Base-by-base conservation (phyloP, 2,329 filamentous ascomycete genomes). In the Dactylellina sp. region DNA sequence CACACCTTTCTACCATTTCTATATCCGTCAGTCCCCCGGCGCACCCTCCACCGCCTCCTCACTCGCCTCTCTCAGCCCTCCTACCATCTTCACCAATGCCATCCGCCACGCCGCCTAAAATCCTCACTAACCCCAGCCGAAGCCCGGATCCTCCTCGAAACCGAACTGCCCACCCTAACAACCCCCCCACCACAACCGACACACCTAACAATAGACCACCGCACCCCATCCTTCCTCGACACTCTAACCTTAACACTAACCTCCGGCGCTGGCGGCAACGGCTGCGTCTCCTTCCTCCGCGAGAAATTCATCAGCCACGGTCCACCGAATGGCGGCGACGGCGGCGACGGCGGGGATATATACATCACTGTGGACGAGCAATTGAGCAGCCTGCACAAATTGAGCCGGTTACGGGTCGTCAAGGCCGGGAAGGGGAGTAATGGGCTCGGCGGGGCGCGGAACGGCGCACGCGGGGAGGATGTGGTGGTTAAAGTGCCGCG, bases 241-340 rank as follows among this genome's bases (percentile, higher is more conserved):
- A 90, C 91, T 80, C 93, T 93, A 63, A 87, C 87, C 6, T 82
- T 98, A 25, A 91, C 87, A 0, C 82, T 98, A 1, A 86, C 90
- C 77, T 91, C 93, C 16, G 95, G 95, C 7, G 83, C 85, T 1
- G 95, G 95, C 24, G 95, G 95, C 7, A 89, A 95, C 79, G 95
- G 95, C 76, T 99, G 95, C 80, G 92, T 98, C 56, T 95, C 95
- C 0, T 99, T 98, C 80, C 83, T 96, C 46, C 89, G 94, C 18
- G 95, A 99, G 79, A 94, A 94, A 76, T 98, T 91, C 81, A 85
- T 97, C 28, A 87, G 89, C 47, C 89, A 96, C 76, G 95, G 95
- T 0, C 95, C 95, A 9, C 88, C 95, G 7, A 98, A 99, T 81
- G 95, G 95, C 53, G 95, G 95, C 71, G 93, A 99, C 80, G 95